Conservation (phyloP, 2,329 filamentous ascomycete genomes). For the Epichloe scottii region DNA sequence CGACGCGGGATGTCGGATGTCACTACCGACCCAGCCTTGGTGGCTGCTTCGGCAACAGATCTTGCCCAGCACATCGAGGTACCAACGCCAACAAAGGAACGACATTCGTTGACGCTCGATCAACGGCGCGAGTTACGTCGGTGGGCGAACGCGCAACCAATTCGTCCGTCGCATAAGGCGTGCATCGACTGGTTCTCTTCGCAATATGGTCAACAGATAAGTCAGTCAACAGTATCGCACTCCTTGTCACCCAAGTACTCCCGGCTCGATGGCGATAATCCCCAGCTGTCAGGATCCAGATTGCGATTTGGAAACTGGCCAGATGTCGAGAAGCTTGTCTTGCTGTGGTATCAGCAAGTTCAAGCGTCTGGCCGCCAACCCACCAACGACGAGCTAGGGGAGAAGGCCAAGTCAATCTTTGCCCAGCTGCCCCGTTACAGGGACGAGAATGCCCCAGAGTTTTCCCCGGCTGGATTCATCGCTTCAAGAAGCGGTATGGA, state of each 20-base stretch:
- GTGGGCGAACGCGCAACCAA: constrained; percentile 45
- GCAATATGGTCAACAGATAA: constrained; percentile 47
- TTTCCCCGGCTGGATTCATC: constrained; percentile 53
- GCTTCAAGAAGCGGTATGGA: constrained; percentile 52
- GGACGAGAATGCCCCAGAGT: constrained; percentile 46
- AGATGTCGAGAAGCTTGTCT: constrained; percentile 46
- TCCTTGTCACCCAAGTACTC: constrained; percentile 50
- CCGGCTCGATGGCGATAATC: constrained; percentile 45
- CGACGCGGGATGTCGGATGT: constrained; percentile 19
- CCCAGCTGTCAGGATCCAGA: constrained; percentile 48
- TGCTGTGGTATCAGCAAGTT: constrained; percentile 42
- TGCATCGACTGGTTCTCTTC: constrained; percentile 51
- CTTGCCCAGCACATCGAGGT: constrained; percentile 10
- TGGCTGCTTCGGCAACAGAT: constrained; percentile 19
- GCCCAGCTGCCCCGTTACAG: constrained; percentile 46
- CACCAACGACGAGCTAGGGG: constrained; percentile 49
- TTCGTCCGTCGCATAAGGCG: constrained; percentile 46
- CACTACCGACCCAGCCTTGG: constrained; percentile 26
- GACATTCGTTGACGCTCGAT: constrained; percentile 48
- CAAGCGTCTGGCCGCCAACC: constrained; percentile 41
- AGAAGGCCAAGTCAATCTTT: constrained; percentile 50
- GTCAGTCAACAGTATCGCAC: constrained; percentile 51
- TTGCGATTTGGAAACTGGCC: constrained; percentile 53
- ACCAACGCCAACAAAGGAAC: constrained; percentile 28
- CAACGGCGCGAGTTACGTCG: constrained; percentile 47